Evolutionary conservation across 352 stramenopile species (phyloP), one percentile per base, ranked within the genome.

Genomic region (Globisporangium barbulae): DNA sequence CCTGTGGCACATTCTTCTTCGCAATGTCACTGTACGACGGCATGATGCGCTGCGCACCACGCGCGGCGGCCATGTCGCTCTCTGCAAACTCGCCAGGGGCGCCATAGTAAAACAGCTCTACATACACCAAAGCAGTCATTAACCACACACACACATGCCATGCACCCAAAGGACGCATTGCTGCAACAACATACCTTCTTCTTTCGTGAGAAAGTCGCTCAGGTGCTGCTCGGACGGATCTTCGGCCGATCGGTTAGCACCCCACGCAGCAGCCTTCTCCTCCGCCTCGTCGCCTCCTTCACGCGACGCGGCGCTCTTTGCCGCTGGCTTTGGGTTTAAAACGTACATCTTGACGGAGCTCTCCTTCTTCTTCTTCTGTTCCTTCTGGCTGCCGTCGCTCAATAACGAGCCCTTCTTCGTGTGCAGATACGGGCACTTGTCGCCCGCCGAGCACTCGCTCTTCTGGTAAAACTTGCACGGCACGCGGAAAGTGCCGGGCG

Each of bases 31-130:
- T 71, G 63, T 87, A 90, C 41, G 79, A 88, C 17, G 77, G 70
- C 57, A 76, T 85, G 37, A 63, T 64, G 60, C 59, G 69, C 57
- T 59, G 58, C 30, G 52, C 64, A 55, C 50, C 61, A 61, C 25
- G 73, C 53, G 35, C 53, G 7, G 7, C 30, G 9, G 61, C 55
- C 19, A 62, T 30, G 21, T 68, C 57, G 12, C 75, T 69, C 60
- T 83, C 70, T 6, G 65, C 65, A 63, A 89, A 90, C 59, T 91
- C 81, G 48, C 80, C 81, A 17, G 83, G 83, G 15, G 83, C 83
- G 59, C 83, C 83, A 31, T 93, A 93, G 63, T 93, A 93, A 59
- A 88, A 93, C 30, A 91, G 52, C 48, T 93, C 81, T 88, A 33
- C 21, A 42, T 15, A 22, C 21, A 47, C 10, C 39, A 9, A 56